Base-by-base conservation (phyloP, 768 basidiomycete genomes). In the Serendipita sp. region DNA sequence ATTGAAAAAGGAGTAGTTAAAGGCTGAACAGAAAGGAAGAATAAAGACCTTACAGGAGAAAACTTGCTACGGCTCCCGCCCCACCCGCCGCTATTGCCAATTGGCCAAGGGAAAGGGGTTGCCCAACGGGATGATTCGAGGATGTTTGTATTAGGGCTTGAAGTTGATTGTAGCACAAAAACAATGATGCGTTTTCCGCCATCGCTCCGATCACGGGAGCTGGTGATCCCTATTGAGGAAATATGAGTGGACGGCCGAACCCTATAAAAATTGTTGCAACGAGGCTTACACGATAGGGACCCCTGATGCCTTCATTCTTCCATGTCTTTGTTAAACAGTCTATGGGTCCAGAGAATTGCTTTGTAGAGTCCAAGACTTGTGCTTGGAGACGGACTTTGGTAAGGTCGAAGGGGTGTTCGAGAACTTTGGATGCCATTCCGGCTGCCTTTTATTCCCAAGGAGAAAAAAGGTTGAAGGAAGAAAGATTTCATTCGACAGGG, bases 351-450 rank as follows among this genome's bases (percentile, higher is more conserved):
- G 76, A 83, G 75, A 92, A 98, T 16, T 83, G 81, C 23, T 80
- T 75, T 13, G 81, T 76, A 8, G 81, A 75, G 66, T 88, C 83
- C 63, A 94, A 78, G 11, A 94, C 85, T 70, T 97, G 95, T 1
- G 89, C 82, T 73, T 98, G 95, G 46, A 98, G 79, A 55, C 94
- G 82, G 65, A 96, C 94, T 96, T 97, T 64, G 91, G 87, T 40
- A 98, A 81, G 74, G 97, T 94, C 70, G 95, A 92, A 0, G 95
- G 23, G 95, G 72, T 96, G 91, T 75, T 95, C 93, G 67, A 96
- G 85, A 15, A 92, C 77, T 74, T 91, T 90, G 23, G 92, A 86
- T 8, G 81, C 77, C 78, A 95, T 91, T 29, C 94, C 94, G 64
- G 93, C 90, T 64, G 83, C 74, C 90, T 91, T 45, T 45, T 18